Conservation (phyloP, 768 basidiomycete genomes). For the Lactarius tabidus region DNA sequence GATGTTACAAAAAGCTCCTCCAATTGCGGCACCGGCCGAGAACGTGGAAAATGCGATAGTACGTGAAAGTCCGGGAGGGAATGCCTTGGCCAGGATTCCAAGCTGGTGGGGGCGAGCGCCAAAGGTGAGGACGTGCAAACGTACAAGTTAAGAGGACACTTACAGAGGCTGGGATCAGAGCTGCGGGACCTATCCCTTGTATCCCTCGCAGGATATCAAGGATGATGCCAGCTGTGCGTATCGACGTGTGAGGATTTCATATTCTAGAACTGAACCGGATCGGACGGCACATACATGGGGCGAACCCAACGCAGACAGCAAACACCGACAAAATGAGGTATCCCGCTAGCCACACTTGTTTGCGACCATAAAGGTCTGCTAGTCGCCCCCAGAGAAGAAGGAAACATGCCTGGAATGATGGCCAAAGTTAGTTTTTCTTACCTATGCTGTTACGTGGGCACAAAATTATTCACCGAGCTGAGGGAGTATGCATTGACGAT, state of each 20-base stretch:
- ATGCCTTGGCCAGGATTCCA: constrained; percentile 78
- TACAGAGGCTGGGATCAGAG: constrained; percentile 70
- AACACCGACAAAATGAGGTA: constrained; percentile 50
- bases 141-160: constrained; percentile 24
- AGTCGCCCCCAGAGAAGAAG: constrained; percentile 74
- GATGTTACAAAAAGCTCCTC: constrained; percentile 63
- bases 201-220: constrained; percentile 71
- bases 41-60: constrained; percentile 81
- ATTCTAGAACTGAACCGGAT: background rate
- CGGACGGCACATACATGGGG: constrained; percentile 39
- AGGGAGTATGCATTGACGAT: constrained; percentile 62
- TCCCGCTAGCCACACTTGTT: constrained; percentile 60
- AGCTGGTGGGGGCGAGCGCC: constrained; percentile 40
- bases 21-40: constrained; percentile 79
- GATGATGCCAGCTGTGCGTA: constrained; percentile 48
- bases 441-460: too few species aligned
- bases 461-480: constrained; percentile 47
- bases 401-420: constrained; percentile 59
- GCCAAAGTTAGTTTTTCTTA: background rate
- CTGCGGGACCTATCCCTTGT: constrained; percentile 76
- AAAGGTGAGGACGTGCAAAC: constrained; percentile 4
- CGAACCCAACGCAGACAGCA: constrained; percentile 62
- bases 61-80: constrained; percentile 63
- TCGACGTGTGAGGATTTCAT: background rate
- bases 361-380: constrained; percentile 76